These are phyloP conservation scores for Phanerochaete sordida DNA, from an alignment of 768 basidiomycete species.

Conservation along the genomic window DNA sequence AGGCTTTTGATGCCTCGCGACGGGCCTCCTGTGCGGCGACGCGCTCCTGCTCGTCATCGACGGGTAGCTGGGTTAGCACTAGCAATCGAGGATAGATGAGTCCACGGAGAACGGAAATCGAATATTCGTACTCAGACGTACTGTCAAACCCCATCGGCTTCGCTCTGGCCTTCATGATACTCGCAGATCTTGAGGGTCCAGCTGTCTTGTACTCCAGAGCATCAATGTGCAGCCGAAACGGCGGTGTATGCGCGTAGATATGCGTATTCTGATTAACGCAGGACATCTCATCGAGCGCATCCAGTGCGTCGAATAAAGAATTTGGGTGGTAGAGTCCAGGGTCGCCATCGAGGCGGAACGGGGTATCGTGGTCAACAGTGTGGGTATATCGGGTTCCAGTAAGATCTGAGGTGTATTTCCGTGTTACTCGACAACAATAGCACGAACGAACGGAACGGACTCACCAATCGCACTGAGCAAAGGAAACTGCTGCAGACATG, in stretches of 20 bases:
- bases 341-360: conserved; percentile 12
- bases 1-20: not conserved
- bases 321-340: conserved; percentile 18
- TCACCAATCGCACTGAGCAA: conserved; percentile 60
- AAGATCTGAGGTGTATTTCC: conserved; percentile 20
- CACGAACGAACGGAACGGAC: conserved; percentile 19
- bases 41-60: not conserved
- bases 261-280: not conserved
- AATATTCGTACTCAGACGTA: not conserved
- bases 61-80: not conserved
- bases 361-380: not conserved
- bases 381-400: conserved; percentile 24
- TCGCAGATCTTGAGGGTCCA: not conserved
- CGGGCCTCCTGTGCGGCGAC: conserved; percentile 6
- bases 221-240: conserved; percentile 30
- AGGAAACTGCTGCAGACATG: conserved; percentile 44
- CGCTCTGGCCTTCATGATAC: not conserved
- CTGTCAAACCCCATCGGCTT: not conserved
- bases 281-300: not conserved
- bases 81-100: too few relatives aligned
- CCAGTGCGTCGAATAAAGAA: conserved; percentile 10
- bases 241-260: conserved; percentile 33
- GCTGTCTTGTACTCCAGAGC: conserved; percentile 15
- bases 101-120: too few relatives aligned
- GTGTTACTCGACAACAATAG: not conserved